phyloP scores from a whole-genome alignment of 257 asterid genomes.

The Solanum sparsipilum region DNA sequence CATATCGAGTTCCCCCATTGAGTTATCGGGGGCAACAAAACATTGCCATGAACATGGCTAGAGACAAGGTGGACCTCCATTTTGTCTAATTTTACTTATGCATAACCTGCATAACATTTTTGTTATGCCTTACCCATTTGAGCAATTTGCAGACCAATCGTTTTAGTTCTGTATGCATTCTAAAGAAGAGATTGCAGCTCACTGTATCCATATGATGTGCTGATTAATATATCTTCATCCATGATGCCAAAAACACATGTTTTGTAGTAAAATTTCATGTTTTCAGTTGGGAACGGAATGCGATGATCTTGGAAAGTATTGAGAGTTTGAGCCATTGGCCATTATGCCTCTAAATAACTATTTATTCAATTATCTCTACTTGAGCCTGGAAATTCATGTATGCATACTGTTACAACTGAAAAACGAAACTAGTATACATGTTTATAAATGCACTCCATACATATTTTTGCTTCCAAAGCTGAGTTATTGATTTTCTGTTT shows the following conservation, averaged over 20 bases:
- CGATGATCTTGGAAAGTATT: background rate
- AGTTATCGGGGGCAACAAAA: background rate
- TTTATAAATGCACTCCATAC: background rate
- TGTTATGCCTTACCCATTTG: background rate
- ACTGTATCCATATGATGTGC: background rate
- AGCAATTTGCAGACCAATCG: background rate
- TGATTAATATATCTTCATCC: background rate
- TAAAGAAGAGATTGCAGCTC: background rate
- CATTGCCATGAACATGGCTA: background rate
- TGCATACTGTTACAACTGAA: background rate
- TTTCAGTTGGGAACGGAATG: background rate
- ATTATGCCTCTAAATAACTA: background rate
- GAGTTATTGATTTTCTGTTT: background rate
- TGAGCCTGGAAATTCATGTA: background rate
- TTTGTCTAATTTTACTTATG: background rate
- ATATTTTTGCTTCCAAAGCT: background rate
- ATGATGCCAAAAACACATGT: background rate
- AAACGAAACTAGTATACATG: background rate
- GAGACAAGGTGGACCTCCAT: background rate
- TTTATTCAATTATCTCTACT: background rate
- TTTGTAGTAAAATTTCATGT: background rate
- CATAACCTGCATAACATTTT: background rate
- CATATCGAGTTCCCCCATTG: background rate
- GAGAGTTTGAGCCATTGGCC: background rate
- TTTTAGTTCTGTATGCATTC: background rate